These are phyloP conservation scores for Posidonia oceanica DNA, from an alignment of 116 monocot genomes.

Conservation along the genomic window DNA sequence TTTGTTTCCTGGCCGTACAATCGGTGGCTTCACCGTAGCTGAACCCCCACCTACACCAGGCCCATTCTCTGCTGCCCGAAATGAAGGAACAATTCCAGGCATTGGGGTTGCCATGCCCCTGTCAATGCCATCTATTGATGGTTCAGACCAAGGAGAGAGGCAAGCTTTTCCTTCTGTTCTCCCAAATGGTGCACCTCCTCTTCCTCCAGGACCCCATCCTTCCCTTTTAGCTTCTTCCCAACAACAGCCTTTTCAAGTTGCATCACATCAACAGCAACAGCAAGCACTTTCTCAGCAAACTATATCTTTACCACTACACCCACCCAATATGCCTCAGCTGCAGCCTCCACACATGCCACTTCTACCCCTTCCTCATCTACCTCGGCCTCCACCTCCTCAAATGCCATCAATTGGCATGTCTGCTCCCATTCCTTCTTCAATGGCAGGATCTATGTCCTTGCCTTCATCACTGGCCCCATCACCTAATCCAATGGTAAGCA, in stretches of 20 bases:
- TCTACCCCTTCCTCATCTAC: conserved; percentile 47
- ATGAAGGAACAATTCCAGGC: conserved; percentile 90
- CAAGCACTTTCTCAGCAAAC: conserved; percentile 57
- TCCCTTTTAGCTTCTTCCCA: conserved; percentile 67
- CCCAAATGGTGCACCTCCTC: conserved; percentile 62
- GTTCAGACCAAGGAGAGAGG: conserved; percentile 70
- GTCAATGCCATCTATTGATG: conserved; percentile 42
- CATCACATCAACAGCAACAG: conserved; percentile 46
- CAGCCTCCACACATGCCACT: conserved; percentile 61
- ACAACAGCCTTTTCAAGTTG: conserved; percentile 63
- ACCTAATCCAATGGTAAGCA: conserved; percentile 67
- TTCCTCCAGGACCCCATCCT: conserved; percentile 97
- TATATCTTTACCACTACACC: conserved; percentile 33
- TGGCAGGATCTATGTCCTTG: conserved; percentile 5
- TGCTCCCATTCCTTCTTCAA: conserved; percentile 22
- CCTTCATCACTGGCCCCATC: conserved; percentile 27
- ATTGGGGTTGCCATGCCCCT: conserved; percentile 83
- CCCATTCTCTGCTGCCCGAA: conserved; percentile 69
- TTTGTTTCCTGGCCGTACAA: conserved; percentile 21
- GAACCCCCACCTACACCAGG: conserved; percentile 74
- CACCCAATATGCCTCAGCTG: conserved; percentile 55
- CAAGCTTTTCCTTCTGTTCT: conserved; percentile 42
- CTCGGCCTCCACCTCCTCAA: conserved; percentile 45
- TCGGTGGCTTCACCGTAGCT: conserved; percentile 37
- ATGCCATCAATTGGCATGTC: conserved; percentile 26